phyloP scores from a whole-genome alignment of 78 protist genomes.

The Dictyostelium intermedium region DNA sequence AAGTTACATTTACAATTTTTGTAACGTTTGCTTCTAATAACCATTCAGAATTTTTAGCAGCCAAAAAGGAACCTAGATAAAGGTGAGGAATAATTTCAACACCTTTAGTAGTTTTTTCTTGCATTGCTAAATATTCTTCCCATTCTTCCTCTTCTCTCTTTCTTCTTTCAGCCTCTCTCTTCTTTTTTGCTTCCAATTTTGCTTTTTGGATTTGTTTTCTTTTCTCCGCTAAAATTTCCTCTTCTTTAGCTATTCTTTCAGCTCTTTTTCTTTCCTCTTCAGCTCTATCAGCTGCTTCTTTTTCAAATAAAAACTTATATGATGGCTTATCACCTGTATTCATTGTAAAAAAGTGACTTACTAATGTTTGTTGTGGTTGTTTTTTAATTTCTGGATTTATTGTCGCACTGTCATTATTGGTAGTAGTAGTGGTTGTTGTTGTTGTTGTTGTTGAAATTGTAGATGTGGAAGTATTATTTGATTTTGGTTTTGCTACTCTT shows the following conservation, averaged over 20 bases:
- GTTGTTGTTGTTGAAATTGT: background rate
- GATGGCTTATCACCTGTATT: conserved; percentile 3
- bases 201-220: background rate
- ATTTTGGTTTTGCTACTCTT: background rate
- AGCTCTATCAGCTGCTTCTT: conserved; percentile 58
- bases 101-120: conserved; percentile 43
- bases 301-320: conserved; percentile 45
- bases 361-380: conserved; percentile 1
- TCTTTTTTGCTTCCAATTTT: conserved; percentile 13
- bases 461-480: background rate
- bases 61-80: conserved; percentile 53
- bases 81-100: conserved; percentile 44
- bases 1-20: conserved; percentile 58
- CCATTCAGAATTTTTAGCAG: conserved; percentile 76
- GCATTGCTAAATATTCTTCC: background rate
- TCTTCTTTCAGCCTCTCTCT: conserved; percentile 20
- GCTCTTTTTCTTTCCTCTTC: conserved; percentile 24
- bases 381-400: background rate
- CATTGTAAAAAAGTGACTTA: background rate
- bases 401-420: background rate
- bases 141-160: conserved; percentile 8
- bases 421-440: background rate
- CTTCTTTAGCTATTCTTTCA: conserved; percentile 7
- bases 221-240: background rate
- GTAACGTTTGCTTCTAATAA: conserved; percentile 12